These are phyloP conservation scores for Chimonanthus praecox DNA, from an alignment of 164 flowering plant genomes.

Conservation along the genomic window DNA sequence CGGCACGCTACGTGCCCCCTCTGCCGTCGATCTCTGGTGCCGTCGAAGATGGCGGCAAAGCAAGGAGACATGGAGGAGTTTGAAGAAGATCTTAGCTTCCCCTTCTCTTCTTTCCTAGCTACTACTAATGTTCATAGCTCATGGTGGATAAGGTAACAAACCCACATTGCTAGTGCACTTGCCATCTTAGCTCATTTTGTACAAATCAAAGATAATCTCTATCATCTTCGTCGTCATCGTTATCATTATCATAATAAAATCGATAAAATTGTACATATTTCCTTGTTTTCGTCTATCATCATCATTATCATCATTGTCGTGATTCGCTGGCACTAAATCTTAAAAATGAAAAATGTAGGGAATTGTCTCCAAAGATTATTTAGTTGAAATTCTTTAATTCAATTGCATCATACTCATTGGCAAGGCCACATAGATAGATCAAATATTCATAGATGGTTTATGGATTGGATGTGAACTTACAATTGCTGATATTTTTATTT, in stretches of 20 bases:
- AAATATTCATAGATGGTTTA: too few species aligned
- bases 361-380: background rate
- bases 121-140: background rate
- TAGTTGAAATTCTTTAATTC: too few species aligned
- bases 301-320: background rate
- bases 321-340: background rate
- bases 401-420: too few species aligned
- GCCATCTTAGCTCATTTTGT: background rate
- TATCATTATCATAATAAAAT: too few species aligned
- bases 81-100: constrained; percentile 3
- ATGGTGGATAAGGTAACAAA: constrained; percentile 7
- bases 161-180: background rate
- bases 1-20: constrained; percentile 9
- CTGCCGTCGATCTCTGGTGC: constrained; percentile 5
- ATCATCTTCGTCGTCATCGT: background rate
- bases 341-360: background rate
- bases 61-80: background rate
- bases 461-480: background rate
- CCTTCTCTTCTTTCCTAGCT: background rate
- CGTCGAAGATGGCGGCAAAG: background rate
- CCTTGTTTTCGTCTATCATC: background rate
- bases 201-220: background rate
- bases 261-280: background rate
- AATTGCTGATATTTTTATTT: background rate
- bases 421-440: too few species aligned